Evolutionary conservation across 1,284 basidiomycete genomes (phyloP), one percentile per base, ranked within the genome.

Genomic region (Chalciporus sp.): DNA sequence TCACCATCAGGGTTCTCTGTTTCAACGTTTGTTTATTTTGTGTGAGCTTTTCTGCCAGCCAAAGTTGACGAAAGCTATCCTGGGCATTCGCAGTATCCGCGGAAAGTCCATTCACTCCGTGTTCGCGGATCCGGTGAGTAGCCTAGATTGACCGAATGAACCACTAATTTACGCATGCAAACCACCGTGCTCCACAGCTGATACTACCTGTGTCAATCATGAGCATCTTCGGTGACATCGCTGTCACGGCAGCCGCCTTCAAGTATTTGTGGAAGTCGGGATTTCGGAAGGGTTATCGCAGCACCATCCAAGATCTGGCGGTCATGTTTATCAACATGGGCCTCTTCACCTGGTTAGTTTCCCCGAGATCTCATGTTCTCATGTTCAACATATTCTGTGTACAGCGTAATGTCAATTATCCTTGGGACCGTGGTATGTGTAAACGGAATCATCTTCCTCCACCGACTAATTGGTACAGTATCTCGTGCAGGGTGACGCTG

Each of bases 261-360:
- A 55, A 42, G 47, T 28, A 52, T 10, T 4, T 61, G 14, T 61
- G 59, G 59, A 23, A 16, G 17, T 61, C 59, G 0, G 59, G 55
- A 26, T 42, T 61, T 19, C 45, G 51, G 4, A 28, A 42, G 17
- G 35, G 17, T 20, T 47, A n/a, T 37, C 47, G 35, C 20, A 28
- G 29, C 6, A 3, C 52, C 12, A 1, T 58, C 19, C 55, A 52
- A 14, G 45, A 55, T 10, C 31, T 60, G 2, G 55, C 61, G 0
- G 20, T 60, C 7, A 43, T 61, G 1, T 60, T 58, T 7, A 19
- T 58, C 39, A 61, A 37, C n/a, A 37, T 37, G 35, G 35, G 35
- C 35, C n/a, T 37, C 8, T 37, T 37, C n/a, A 37, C 35, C 35
- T 37, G 35, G 35, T 37, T 3, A 17, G 35, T 17, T 3, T 17